Evolutionary conservation across 306 rosid genomes (phyloP).

Genomic region (Quercus aquifolioides): DNA sequence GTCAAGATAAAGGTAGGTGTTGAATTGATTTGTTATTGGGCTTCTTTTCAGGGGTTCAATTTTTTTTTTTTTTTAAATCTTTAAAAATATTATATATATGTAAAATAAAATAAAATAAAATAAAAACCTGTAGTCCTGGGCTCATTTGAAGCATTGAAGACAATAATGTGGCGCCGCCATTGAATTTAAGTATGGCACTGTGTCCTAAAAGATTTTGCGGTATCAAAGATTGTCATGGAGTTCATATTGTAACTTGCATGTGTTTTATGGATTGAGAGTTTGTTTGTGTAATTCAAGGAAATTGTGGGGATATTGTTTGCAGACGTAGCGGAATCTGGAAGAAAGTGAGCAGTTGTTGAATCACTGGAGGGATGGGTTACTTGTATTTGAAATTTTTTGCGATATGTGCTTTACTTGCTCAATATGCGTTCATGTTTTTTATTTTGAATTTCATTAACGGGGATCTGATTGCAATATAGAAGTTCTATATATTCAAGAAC

Average conservation of each 20-base stretch:
- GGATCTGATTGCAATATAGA: conserved; percentile 26
- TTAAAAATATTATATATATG: too few species aligned
- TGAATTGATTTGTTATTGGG: too few species aligned
- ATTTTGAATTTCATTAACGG: conserved; percentile 13
- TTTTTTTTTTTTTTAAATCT: too few species aligned
- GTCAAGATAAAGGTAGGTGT: too few species aligned
- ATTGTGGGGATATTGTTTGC: conserved; percentile 31
- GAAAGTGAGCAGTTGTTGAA: conserved; percentile 60
- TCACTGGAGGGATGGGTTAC: conserved; percentile 42
- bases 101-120: too few species aligned
- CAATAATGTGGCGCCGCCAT: too few species aligned
- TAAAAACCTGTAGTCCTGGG: too few species aligned
- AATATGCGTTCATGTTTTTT: not conserved
- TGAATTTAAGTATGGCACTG: not conserved
- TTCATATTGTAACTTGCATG: not conserved
- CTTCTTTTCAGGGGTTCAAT: too few species aligned
- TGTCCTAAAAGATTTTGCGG: not conserved
- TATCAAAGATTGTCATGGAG: not conserved
- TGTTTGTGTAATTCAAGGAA: not conserved
- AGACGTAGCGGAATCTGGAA: conserved; percentile 82
- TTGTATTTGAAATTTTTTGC: conserved; percentile 1
- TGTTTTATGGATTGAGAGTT: conserved; percentile 12
- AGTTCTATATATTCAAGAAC: too few species aligned
- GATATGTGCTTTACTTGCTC: conserved; percentile 9
- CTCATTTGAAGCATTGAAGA: too few species aligned